phyloP scores from a whole-genome alignment of 495 filamentous ascomycete genomes.

The Xylaria scruposa region DNA sequence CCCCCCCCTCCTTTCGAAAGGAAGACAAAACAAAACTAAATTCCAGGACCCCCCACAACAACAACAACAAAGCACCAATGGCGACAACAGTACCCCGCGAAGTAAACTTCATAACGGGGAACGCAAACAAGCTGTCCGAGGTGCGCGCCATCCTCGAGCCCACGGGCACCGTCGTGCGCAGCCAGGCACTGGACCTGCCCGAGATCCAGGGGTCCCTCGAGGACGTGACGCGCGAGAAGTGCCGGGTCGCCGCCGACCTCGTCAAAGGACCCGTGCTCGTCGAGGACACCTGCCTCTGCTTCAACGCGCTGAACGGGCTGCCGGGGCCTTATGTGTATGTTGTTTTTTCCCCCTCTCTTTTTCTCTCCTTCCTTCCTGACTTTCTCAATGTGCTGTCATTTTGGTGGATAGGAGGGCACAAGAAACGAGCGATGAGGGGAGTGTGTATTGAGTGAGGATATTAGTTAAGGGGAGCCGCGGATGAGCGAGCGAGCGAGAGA shows the following conservation, averaged over 20 bases:
- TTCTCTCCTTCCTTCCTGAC: background rate
- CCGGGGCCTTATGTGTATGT: constrained; percentile 97
- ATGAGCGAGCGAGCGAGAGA: no score
- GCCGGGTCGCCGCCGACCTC: constrained; percentile 72
- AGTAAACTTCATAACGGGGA: constrained; percentile 95
- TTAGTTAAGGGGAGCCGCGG: background rate
- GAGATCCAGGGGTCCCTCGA: constrained; percentile 94
- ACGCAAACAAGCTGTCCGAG: constrained; percentile 89
- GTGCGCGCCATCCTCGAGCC: constrained; percentile 83
- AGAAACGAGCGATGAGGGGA: constrained; percentile 5
- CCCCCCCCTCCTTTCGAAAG: no score
- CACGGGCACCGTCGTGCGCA: constrained; percentile 71
- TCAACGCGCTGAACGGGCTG: constrained; percentile 84
- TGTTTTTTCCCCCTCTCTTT: background rate
- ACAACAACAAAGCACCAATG: constrained; percentile 12
- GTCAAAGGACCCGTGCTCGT: constrained; percentile 87
- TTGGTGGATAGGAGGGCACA: background rate
- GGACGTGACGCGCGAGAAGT: constrained; percentile 89
- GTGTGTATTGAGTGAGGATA: background rate
- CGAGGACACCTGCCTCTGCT: constrained; percentile 94
- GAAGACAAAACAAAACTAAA: background rate
- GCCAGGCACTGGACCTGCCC: constrained; percentile 74
- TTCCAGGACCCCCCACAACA: background rate
- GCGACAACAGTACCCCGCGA: constrained; percentile 32
- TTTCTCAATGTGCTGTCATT: no score